These are phyloP conservation scores for Elsinoe perseae DNA, from an alignment of 2,329 filamentous ascomycete species.

Conservation along the genomic window DNA sequence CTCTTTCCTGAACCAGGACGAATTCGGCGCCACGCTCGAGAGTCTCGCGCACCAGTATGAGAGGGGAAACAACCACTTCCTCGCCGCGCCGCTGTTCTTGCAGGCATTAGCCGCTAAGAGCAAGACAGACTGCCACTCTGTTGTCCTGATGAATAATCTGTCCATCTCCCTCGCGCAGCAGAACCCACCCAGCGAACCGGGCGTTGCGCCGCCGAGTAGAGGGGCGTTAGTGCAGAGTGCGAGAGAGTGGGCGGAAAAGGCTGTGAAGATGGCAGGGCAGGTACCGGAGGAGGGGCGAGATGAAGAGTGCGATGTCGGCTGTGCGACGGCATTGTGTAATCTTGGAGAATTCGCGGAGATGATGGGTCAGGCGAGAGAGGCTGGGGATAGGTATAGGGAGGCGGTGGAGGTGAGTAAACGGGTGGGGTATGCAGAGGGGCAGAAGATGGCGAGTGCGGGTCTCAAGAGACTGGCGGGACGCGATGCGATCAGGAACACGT, in stretches of 20 bases:
- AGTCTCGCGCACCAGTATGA: constrained; percentile 73
- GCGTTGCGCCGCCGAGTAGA: constrained; percentile 36
- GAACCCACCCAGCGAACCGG: constrained; percentile 31
- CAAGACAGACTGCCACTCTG: constrained; percentile 62
- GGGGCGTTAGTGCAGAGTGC: constrained; percentile 61
- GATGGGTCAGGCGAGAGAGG: constrained; percentile 57
- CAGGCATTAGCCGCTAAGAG: constrained; percentile 68
- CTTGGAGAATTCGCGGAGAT: constrained; percentile 77
- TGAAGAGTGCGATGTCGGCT: constrained; percentile 75
- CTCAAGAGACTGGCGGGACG: constrained; percentile 30
- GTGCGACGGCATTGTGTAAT: constrained; percentile 77
- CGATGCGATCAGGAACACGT: constrained; percentile 1
- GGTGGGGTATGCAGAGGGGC: constrained; percentile 41
- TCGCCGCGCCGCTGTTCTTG: constrained; percentile 78
- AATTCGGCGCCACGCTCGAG: constrained; percentile 68
- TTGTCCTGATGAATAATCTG: constrained; percentile 80
- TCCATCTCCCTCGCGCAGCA: constrained; percentile 66
- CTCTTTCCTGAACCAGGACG: constrained; percentile 60
- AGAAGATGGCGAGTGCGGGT: constrained; percentile 35
- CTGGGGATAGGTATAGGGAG: constrained; percentile 60
- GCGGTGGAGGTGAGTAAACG: constrained; percentile 52
- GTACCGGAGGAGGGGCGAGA: constrained; percentile 60
- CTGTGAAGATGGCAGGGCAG: constrained; percentile 57
- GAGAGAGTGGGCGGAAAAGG: constrained; percentile 70
- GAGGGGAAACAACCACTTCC: constrained; percentile 63